A percentile compares a stretch with the other conserved stretches of the same genome.
Conservation (phyloP, 257 asterid genomes). For the Solanum bulbocastanum region DNA sequence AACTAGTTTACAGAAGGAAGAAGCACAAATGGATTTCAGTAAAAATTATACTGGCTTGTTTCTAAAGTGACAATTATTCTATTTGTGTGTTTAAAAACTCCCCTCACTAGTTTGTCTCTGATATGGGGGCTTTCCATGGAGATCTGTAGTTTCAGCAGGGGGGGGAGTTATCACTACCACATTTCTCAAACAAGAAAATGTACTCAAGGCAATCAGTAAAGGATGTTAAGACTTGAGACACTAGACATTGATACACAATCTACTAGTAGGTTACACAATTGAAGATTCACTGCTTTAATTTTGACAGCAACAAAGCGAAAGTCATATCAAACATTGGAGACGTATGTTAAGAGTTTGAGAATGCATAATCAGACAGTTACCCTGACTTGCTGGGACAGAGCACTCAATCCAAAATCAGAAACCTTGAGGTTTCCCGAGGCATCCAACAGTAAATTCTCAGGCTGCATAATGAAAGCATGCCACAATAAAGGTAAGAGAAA, state of each 20-base stretch:
- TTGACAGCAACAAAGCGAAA: neutral
- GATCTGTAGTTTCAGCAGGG: neutral
- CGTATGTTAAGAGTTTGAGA: neutral
- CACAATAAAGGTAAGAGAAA: neutral
- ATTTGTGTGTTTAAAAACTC: neutral
- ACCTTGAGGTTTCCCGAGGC: conserved; percentile 78
- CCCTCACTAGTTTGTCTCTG: neutral
- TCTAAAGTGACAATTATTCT: neutral
- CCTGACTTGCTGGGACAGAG: conserved; percentile 94
- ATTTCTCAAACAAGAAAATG: neutral
- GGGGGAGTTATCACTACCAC: neutral
- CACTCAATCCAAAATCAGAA: conserved; percentile 95
- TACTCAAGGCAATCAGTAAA: neutral
- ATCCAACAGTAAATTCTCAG: conserved; percentile 78
- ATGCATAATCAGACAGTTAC: conserved; percentile 25
- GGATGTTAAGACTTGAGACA: neutral
- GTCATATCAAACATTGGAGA: neutral
- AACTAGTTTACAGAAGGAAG: neutral
- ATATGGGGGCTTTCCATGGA: neutral
- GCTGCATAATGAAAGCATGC: conserved; percentile 38
- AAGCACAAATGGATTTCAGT: neutral
- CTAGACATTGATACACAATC: neutral
- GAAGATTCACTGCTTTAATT: neutral
- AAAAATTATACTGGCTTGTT: neutral
- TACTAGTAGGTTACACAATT: neutral